phyloP scores from a whole-genome alignment of 345 rosid species.

The Bruguiera sexangula region DNA sequence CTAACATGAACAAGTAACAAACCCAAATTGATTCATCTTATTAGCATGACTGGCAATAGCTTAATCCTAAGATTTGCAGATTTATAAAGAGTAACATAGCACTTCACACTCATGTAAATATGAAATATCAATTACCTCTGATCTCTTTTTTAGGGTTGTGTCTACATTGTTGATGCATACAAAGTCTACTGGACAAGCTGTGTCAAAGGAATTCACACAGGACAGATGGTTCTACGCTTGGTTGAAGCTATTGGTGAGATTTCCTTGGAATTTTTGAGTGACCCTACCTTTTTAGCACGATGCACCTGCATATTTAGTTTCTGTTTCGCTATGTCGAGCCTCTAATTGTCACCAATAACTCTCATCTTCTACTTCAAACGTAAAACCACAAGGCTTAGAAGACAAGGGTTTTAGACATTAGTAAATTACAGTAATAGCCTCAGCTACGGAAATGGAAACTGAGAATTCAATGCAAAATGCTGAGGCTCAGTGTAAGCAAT shows the following conservation, averaged over 20 bases:
- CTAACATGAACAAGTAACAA: too few relatives aligned
- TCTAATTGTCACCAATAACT: neutral
- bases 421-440: too few relatives aligned
- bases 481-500: too few relatives aligned
- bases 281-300: too few relatives aligned
- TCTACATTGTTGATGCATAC: constrained; percentile 72
- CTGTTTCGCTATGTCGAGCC: neutral
- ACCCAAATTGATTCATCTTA: too few relatives aligned
- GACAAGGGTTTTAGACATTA: too few relatives aligned
- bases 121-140: neutral
- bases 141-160: constrained; percentile 54
- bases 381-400: too few relatives aligned
- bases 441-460: too few relatives aligned
- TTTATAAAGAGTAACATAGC: neutral
- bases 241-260: constrained; percentile 89
- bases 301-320: neutral
- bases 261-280: neutral
- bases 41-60: neutral
- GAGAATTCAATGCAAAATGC: too few relatives aligned
- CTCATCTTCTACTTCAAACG: too few relatives aligned
- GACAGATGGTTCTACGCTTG: constrained; percentile 79
- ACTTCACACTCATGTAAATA: neutral
- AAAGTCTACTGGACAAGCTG: constrained; percentile 81
- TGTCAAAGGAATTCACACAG: constrained; percentile 71
- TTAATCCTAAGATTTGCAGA: neutral